These are phyloP conservation scores for Lodderomyces jiufengensis DNA, from an alignment of 1,139 yeast genomes.

Conservation along the genomic window DNA sequence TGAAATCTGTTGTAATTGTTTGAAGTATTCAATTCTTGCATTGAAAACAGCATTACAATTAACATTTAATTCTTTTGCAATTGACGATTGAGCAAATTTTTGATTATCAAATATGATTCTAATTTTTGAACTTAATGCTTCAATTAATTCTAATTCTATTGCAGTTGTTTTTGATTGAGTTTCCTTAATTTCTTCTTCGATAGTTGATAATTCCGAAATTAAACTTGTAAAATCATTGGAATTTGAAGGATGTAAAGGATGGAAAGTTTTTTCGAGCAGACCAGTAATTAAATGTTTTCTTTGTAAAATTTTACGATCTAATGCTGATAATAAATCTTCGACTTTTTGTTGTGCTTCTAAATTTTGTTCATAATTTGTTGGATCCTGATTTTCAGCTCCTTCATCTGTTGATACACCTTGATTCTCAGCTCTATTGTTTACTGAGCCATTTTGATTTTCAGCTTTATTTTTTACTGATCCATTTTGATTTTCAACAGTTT, in stretches of 20 bases:
- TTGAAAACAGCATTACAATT: slow-evolving; percentile 68
- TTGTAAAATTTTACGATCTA: not conserved
- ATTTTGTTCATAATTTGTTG: slow-evolving; percentile 76
- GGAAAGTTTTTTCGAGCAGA: not conserved
- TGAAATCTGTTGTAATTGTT: slow-evolving; percentile 79
- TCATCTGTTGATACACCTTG: no score
- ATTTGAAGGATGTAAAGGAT: not conserved
- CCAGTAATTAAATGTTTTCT: slow-evolving; percentile 2
- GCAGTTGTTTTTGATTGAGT: slow-evolving; percentile 14
- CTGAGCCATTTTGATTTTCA: no score
- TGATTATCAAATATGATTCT: slow-evolving; percentile 39
- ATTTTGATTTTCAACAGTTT: no score
- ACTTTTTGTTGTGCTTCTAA: slow-evolving; percentile 71
- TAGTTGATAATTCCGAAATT: slow-evolving; percentile 21
- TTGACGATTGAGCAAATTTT: slow-evolving; percentile 31
- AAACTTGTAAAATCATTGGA: slow-evolving; percentile 1
- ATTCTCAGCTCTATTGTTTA: no score
- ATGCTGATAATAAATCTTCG: not conserved
- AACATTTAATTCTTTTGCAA: slow-evolving; percentile 49
- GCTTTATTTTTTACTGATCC: no score
- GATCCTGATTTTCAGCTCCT: no score
- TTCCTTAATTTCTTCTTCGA: slow-evolving; percentile 25
- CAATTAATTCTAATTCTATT: slow-evolving; percentile 21
- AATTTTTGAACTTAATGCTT: slow-evolving; percentile 22
- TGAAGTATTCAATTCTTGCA: slow-evolving; percentile 73